Base-by-base conservation (phyloP, 1,284 basidiomycete genomes). In the Meira nashicola region DNA sequence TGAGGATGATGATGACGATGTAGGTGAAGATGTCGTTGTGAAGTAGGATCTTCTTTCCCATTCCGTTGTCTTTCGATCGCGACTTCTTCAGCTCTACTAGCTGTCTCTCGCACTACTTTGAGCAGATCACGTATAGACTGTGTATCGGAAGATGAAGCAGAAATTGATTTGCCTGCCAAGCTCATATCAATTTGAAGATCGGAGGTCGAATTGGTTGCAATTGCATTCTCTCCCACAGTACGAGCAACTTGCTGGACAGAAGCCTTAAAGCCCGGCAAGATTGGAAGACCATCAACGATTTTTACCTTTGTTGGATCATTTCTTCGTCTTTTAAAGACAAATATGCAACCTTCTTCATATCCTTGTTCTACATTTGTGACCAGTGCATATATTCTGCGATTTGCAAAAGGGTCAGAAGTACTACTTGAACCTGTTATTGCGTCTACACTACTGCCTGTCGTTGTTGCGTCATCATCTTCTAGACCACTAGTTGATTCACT, bases 281-380 rank as follows among this genome's bases (percentile, higher is more conserved):
- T 41, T 25, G 57, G 46, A 4, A 54, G 15, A 2, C 50, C 57
- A 23, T 58, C 57, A 12, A 54, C 37, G 17, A 52, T 49, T 37
- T 43, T 15, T 10, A 51, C 37, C 21, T 50, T 48, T 43, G 39
- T 54, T 14, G 8, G 40, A 14, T 54, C 21, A 15, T 53, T 54
- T 39, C 49, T 33, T 3, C 51, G 15, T 17, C 50, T 50, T 33
- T 54, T 39, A 37, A 48, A 51, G 38, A 58, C 41, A 23, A 58
- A n/a, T 8, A 52, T 44, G 11, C 50, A 50, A n/a, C 44, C 28
- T 37, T 53, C 57, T 39, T 52, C 38, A 38, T 40, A 19, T 25
- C 51, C 49, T 14, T 53, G 12, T 41, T 58, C 57, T 28, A 58
- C 57, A 44, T 58, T 50, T 14, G 33, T 38, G 23, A 58, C 57